Conservation (phyloP, 2,329 filamentous ascomycete genomes). For the Apiospora phragmitis region DNA sequence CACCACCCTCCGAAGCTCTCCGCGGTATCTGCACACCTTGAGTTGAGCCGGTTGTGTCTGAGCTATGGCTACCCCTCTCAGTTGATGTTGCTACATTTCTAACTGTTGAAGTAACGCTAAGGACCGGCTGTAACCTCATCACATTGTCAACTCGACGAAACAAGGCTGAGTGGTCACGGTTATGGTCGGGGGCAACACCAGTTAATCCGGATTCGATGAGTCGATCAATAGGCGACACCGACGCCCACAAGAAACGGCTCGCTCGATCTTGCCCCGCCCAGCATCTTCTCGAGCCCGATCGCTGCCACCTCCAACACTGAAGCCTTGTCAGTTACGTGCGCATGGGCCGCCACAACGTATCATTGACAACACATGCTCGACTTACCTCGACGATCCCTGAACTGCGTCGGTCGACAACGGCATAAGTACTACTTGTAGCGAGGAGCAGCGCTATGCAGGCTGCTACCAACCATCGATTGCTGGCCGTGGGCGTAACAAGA, state of each 20-base stretch:
- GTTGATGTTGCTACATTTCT: not conserved
- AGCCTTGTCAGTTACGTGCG: not conserved
- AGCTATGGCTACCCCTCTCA: not conserved
- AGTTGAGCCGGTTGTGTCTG: not conserved
- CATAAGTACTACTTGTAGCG: not conserved
- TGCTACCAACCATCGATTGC: not conserved
- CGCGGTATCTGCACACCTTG: not conserved
- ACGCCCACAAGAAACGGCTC: not conserved
- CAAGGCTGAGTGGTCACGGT: not conserved
- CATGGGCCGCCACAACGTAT: not conserved
- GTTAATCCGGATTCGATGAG: not conserved
- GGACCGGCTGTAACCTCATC: not conserved
- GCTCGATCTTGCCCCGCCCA: not conserved
- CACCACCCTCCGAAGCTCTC: not conserved
- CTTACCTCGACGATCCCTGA: constrained; percentile 1
- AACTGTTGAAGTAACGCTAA: not conserved
- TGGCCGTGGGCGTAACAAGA: not conserved
- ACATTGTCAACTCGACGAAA: not conserved
- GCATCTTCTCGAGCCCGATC: not conserved
- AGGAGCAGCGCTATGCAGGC: not conserved
- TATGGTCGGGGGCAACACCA: not conserved
- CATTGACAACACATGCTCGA: not conserved
- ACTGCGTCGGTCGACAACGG: not conserved
- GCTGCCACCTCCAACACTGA: not conserved
- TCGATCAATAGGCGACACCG: not conserved